Conservation (phyloP, 176 grass and related monocot genomes). For the Zoysia pacifica region DNA sequence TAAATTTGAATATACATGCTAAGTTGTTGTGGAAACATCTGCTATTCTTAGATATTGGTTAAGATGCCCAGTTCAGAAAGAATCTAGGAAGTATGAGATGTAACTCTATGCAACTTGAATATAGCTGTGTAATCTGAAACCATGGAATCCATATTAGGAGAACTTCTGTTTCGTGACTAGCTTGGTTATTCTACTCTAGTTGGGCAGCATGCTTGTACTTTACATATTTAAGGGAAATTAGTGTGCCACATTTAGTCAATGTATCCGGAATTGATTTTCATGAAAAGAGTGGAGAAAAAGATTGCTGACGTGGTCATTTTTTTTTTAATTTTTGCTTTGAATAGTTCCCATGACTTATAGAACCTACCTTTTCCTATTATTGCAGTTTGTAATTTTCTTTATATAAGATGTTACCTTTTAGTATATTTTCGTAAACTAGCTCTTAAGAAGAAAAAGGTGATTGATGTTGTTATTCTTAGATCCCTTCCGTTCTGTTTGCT, state of each 20-base stretch:
- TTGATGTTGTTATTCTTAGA: not conserved
- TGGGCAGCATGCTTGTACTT: not conserved
- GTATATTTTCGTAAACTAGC: not conserved
- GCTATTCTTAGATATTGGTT: not conserved
- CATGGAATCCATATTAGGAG: not conserved
- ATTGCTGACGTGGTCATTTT: not conserved
- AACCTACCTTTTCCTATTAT: too few species aligned
- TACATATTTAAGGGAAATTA: not conserved
- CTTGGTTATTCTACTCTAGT: not conserved
- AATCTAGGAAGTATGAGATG: slow-evolving; percentile 16
- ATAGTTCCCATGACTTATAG: too few species aligned
- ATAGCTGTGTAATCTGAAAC: not conserved
- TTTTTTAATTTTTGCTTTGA: too few species aligned
- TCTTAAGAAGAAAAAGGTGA: not conserved
- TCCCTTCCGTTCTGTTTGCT: not conserved
- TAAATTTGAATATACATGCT: slow-evolving; percentile 19
- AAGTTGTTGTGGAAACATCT: not conserved
- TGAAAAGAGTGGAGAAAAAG: not conserved
- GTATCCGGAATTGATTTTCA: not conserved
- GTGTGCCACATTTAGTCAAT: not conserved
- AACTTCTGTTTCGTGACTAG: not conserved
- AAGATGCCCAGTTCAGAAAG: not conserved
- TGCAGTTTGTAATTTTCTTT: too few species aligned
- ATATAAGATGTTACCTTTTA: not conserved
- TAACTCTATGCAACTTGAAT: not conserved